Evolutionary conservation across 352 stramenopile genomes (phyloP), one percentile per base, ranked within the genome.

Genomic region (Globisporangium lucens): DNA sequence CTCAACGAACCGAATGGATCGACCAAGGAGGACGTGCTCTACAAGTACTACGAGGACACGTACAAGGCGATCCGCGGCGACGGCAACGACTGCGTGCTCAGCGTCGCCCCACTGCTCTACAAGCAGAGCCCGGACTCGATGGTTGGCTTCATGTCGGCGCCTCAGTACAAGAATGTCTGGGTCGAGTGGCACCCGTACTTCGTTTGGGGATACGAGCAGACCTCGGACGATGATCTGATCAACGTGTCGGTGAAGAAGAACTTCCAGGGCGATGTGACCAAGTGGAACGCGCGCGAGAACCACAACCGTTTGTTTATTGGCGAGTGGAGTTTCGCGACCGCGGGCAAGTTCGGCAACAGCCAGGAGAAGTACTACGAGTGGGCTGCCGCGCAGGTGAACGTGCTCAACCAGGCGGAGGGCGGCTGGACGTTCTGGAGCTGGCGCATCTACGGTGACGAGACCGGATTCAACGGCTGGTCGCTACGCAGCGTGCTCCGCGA

Each of bases 101-200:
- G 62, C 0, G 71, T 91, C 38, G 67, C 76, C 30, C 84, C 87
- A 0, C 51, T 88, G 38, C 64, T 93, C 58, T 84, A 67, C 66
- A 64, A 84, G 53, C 85, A 92, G 53, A 69, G 53, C 1, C 72
- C 82, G 1, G 73, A 80, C 13, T 63, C 75, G 12, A 77, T 92
- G 61, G 79, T 71, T 4, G 78, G 78, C 27, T 77, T 94, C 33
- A 78, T 93, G 74, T 30, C 72, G 56, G 77, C 75, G 1, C 75
- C 79, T 0, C 70, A 69, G 38, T 89, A 79, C 59, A 82, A 56
- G n/a, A 95, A 95, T 41, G 85, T 93, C 10, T 93, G 85, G 87
- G 78, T 91, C 30, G 87, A 95, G 38, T 95, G 85, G 83, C 87
- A 95, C 57, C 82, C 72, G 49, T 95, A 93, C 73, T 93, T 93